phyloP scores from a whole-genome alignment of 2,329 filamentous ascomycete species.

The Hawksworthiomyces lignivorus region DNA sequence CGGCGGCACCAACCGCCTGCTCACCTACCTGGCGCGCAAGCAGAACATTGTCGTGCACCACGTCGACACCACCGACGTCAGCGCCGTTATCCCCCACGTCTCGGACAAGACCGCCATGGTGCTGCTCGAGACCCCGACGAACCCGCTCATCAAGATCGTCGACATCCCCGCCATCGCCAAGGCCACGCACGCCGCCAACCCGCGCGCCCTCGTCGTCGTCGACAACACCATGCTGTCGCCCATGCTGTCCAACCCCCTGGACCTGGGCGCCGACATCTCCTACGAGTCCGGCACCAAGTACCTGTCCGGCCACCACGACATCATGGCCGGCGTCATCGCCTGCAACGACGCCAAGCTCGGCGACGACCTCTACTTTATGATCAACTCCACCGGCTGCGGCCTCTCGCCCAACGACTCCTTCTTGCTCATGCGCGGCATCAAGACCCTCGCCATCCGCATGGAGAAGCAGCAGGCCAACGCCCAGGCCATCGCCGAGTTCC shows the following conservation, averaged over 20 bases:
- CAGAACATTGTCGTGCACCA: constrained; percentile 92
- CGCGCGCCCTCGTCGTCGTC: constrained; percentile 75
- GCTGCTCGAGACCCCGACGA: constrained; percentile 90
- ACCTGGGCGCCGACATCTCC: constrained; percentile 89
- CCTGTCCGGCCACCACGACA: constrained; percentile 92
- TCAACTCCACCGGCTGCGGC: constrained; percentile 93
- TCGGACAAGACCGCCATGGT: constrained; percentile 87
- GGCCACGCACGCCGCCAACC: constrained; percentile 68
- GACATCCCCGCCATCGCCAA: constrained; percentile 77
- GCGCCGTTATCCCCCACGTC: constrained; percentile 61
- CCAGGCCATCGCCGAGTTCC: constrained; percentile 82
- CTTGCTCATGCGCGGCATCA: constrained; percentile 89
- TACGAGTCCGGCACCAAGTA: constrained; percentile 99
- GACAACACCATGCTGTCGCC: constrained; percentile 99
- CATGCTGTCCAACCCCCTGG: constrained; percentile 85
- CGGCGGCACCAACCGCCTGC: constrained; percentile 85
- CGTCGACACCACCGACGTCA: constrained; percentile 81
- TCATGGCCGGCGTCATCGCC: constrained; percentile 96
- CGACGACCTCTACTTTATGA: constrained; percentile 91
- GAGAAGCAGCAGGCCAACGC: constrained; percentile 96
- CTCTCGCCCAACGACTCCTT: constrained; percentile 93
- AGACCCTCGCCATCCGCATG: constrained; percentile 96
- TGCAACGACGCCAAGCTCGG: constrained; percentile 75
- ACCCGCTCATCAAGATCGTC: constrained; percentile 96
- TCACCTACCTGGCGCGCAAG: constrained; percentile 85